Base-by-base conservation (phyloP, 2,329 filamentous ascomycete genomes). In the Monosporascus sp. region DNA sequence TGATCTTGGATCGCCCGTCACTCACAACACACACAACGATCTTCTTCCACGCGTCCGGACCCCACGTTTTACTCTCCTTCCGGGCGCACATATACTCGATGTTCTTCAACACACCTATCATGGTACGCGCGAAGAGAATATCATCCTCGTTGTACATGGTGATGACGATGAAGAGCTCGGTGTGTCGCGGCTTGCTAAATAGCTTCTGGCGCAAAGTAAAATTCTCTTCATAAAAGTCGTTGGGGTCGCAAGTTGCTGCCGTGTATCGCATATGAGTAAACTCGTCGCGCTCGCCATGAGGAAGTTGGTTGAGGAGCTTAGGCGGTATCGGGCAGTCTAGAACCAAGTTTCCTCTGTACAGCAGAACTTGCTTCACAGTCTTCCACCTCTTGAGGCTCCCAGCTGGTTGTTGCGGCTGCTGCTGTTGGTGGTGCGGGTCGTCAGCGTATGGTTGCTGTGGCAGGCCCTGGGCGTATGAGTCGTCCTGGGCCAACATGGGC, bases 101-200 rank as follows among this genome's bases (percentile, higher is more conserved):
- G 69, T 99, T 99, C 71, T 95, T 91, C 90, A 99, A 96, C 53
- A 99, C 90, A 52, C 93, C 94, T 70, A 97, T 91, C 93, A 99
- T 97, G 1, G 94, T 99, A 47, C 94, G 85, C 7, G 94, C 97
- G 64, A 99, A 99, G 67, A 91, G 85, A 64, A 96, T 90, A 68
- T 97, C 94, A 72, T 97, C 90, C 73, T 99, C 94, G 72, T 99
- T 99, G 77, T 97, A 97, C 94, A 97, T 97, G 63, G 94, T 99
- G 57, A 99, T 79, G 69, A 92, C 96, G 64, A 99, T 96, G 69
- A 97, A 94, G 7, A 99, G 76, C 72, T 99, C 94, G 0, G 93
- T 97, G 71, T 97, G 92, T 58, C 94, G 85, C 27, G 86, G 78
- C 1, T 90, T 96, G 53, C 77, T 82, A 46, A 91, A 91, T 56